These are phyloP conservation scores for Knoxia roxburghii DNA, from an alignment of 257 asterid genomes.

Conservation along the genomic window DNA sequence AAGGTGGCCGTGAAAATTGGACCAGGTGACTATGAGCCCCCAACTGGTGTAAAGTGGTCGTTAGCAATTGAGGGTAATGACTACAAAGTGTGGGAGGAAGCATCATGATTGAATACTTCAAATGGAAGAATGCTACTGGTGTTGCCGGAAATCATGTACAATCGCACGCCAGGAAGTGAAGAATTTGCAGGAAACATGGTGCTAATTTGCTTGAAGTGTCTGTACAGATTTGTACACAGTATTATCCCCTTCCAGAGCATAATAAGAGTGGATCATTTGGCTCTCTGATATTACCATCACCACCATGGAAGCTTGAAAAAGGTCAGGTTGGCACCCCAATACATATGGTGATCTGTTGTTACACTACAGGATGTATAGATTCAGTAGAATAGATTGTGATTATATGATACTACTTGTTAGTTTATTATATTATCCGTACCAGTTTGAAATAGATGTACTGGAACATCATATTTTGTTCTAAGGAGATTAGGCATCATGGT, in stretches of 20 bases:
- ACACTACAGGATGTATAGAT: background rate
- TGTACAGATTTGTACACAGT: background rate
- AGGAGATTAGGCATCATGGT: background rate
- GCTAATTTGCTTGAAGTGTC: background rate
- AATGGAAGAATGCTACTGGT: background rate
- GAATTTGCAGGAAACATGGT: background rate
- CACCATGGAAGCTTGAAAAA: too few relatives aligned
- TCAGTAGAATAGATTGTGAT: background rate
- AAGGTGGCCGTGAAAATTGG: slow-evolving; percentile 85
- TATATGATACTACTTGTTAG: background rate
- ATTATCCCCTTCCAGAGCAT: background rate
- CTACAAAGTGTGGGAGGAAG: slow-evolving; percentile 90
- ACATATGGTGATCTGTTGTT: background rate
- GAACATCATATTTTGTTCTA: background rate
- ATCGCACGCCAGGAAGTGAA: background rate
- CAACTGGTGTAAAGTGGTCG: slow-evolving; percentile 54
- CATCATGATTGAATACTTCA: slow-evolving; percentile 21
- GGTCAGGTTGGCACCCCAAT: slow-evolving; percentile 2
- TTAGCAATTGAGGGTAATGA: slow-evolving; percentile 58
- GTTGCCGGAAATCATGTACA: background rate
- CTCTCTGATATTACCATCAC: background rate
- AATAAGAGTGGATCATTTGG: background rate
- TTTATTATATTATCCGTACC: too few relatives aligned
- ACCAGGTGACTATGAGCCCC: slow-evolving; percentile 81
- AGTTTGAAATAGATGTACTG: background rate